A percentile compares a stretch with the other conserved stretches of the same genome.
Evolutionary conservation across 345 rosid species (phyloP).

Genomic region (Melaleuca alternifolia): DNA sequence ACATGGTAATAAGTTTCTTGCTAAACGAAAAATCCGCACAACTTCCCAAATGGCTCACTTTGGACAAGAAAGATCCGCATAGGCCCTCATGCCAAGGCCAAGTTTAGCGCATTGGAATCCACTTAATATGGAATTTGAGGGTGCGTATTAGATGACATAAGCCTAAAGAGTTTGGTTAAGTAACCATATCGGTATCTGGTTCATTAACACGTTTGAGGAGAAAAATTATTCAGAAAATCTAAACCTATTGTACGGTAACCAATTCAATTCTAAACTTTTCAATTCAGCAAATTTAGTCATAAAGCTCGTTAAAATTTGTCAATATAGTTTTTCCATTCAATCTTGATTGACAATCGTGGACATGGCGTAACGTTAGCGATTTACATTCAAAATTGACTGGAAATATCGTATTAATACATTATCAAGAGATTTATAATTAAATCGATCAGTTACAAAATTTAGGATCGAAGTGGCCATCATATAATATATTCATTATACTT

Average conservation of each 20-base stretch:
- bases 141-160: neutral
- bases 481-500: no score
- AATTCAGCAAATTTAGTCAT: no score
- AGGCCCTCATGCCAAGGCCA: neutral
- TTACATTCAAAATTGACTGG: no score
- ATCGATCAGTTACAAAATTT: neutral
- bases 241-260: no score
- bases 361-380: no score
- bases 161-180: neutral
- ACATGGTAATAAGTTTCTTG: neutral
- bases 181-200: neutral
- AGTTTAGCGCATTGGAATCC: neutral
- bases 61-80: neutral
- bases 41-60: neutral
- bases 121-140: neutral
- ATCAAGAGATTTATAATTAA: neutral
- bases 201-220: neutral
- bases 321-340: no score
- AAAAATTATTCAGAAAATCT: neutral
- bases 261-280: fast-evolving
- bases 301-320: no score
- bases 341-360: no score
- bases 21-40: neutral
- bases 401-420: no score
- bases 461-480: fast-evolving